phyloP scores from a whole-genome alignment of 306 rosid species.

The Dryas drummondii region DNA sequence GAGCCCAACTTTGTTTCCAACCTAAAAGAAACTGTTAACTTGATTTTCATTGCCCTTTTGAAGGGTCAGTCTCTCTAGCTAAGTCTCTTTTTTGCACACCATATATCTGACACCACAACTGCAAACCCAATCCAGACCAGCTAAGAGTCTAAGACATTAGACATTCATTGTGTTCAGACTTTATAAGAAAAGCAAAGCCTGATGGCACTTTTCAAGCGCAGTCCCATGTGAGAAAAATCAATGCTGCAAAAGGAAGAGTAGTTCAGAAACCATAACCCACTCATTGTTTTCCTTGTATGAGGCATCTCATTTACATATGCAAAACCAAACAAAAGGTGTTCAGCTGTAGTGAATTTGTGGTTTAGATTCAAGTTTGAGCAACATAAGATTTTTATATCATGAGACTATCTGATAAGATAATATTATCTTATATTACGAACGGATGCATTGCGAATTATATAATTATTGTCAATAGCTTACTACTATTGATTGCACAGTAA shows the following conservation, averaged over 20 bases:
- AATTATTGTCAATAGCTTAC: too few species aligned
- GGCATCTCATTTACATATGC: background rate
- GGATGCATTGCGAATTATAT: too few species aligned
- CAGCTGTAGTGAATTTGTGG: too few species aligned
- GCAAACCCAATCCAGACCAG: background rate
- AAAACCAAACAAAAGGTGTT: too few species aligned
- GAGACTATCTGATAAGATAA: too few species aligned
- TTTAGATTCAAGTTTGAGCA: too few species aligned
- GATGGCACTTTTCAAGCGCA: background rate
- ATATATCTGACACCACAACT: background rate
- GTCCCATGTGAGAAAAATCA: slow-evolving; percentile 11
- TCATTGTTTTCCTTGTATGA: background rate
- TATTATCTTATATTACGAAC: too few species aligned
- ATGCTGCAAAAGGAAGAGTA: background rate
- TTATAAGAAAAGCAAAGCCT: too few species aligned
- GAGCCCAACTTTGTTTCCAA: background rate
- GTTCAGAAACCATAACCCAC: slow-evolving; percentile 4
- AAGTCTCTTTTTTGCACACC: background rate
- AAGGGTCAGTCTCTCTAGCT: background rate
- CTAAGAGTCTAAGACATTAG: too few species aligned
- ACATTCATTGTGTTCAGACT: too few species aligned
- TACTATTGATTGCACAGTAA: too few species aligned
- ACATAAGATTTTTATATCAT: too few species aligned
- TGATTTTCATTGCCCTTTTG: background rate
- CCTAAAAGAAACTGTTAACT: background rate